These are phyloP conservation scores for Spinacia oleracea DNA, from an alignment of 179 eudicot species.

Conservation along the genomic window DNA sequence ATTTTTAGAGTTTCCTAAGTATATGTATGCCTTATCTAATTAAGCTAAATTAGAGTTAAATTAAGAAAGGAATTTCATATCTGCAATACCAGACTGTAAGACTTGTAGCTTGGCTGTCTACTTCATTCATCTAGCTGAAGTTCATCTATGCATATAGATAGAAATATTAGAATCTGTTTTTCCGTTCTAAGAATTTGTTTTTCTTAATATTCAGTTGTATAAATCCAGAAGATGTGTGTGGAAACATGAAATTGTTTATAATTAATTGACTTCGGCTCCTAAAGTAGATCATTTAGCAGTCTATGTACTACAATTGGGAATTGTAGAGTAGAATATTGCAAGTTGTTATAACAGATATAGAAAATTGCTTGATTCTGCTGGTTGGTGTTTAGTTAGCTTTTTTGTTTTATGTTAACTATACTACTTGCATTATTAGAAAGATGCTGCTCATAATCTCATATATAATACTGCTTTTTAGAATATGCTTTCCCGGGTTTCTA, in stretches of 20 bases:
- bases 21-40: neutral
- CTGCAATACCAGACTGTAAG: neutral
- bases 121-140: constrained; percentile 9
- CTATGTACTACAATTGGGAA: constrained; percentile 20
- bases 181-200: neutral
- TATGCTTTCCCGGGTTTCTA: constrained; percentile 23
- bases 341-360: constrained; percentile 17
- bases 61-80: neutral
- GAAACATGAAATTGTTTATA: constrained; percentile 23
- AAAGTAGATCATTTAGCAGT: constrained; percentile 14
- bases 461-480: constrained; percentile 23
- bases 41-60: neutral
- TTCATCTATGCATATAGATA: neutral
- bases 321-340: constrained; percentile 17
- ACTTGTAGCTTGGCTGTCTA: neutral
- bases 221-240: constrained; percentile 18
- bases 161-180: neutral
- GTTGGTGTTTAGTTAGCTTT: constrained; percentile 7
- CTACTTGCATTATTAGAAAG: constrained; percentile 13
- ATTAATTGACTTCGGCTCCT: neutral
- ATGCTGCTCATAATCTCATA: constrained; percentile 28
- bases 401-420: constrained; percentile 8
- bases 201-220: neutral
- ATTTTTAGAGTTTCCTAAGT: neutral
- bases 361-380: constrained; percentile 19